phyloP scores from a whole-genome alignment of 2,329 filamentous ascomycete genomes.

The Verticillium dahliae region DNA sequence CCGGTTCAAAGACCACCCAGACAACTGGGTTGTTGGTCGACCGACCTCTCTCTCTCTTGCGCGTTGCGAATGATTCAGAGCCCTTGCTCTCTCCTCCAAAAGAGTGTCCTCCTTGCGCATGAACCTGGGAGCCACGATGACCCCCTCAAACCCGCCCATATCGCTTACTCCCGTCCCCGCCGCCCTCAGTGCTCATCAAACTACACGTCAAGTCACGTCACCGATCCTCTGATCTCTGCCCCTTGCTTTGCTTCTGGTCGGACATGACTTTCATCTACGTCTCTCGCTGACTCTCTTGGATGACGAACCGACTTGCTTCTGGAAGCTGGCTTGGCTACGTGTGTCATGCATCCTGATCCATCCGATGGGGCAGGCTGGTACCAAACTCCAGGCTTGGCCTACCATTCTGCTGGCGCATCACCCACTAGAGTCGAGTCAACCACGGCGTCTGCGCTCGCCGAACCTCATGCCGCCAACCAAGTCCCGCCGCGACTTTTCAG shows the following conservation, averaged over 20 bases:
- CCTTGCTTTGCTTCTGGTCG: no score
- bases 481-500: slow-evolving; percentile 43
- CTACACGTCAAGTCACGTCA: background rate
- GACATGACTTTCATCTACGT: background rate
- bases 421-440: background rate
- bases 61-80: background rate
- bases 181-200: background rate
- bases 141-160: background rate
- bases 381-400: background rate
- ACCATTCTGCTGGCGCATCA: background rate
- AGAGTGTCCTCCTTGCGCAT: background rate
- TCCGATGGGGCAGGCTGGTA: no score
- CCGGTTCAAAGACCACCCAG: background rate
- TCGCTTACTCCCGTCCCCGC: background rate
- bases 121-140: background rate
- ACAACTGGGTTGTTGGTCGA: background rate
- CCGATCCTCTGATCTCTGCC: background rate
- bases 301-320: background rate
- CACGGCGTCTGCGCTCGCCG: slow-evolving; percentile 41
- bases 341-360: no score
- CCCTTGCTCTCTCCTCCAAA: background rate
- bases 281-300: background rate
- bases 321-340: no score
- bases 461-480: slow-evolving; percentile 52
- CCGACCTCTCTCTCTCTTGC: background rate